Base-by-base conservation (phyloP, 2,329 filamentous ascomycete species). In the Dryadomyces quercivorus region DNA sequence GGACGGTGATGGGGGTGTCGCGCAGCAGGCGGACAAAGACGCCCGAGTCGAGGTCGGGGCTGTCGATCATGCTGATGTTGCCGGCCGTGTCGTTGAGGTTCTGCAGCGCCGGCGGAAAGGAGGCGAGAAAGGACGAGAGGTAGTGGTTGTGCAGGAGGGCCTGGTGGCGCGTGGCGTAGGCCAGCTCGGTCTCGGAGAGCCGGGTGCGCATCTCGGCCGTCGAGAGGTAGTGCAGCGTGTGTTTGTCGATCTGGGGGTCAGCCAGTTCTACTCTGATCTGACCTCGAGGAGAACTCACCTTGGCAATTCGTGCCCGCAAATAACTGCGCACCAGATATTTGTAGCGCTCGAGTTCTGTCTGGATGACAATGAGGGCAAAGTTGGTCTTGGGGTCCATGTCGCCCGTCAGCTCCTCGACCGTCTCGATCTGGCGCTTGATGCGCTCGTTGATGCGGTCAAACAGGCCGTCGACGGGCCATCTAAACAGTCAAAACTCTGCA, bases 261-360 rank as follows among this genome's bases (percentile, higher is more conserved):
- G 15, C 22, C 38, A 20, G 38, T 40, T 26, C 53, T 8, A 31
- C 4, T 43, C 36, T 53, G 18, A 5, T n/a, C 5, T n/a, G n/a
- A n/a, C n/a, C n/a, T n/a, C n/a, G n/a, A n/a, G n/a, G n/a, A n/a
- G 8, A 13, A 21, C 48, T 15, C 71, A 88, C 87, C 78, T 98
- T 97, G 53, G 87, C 82, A 55, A 97, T 83, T n/a, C 93, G 78
- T 10, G 87, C 84, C 53, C 94, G 79, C 55, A 98, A 70, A 60
- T 92, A 85, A 60, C 86, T 86, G 57, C 93, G 79, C 18, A 97
- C 80, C 21, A 98, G 76, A 65, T 90, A 98, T 71, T 95, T 95
- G 70, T 88, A 94, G 48, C 93, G 78, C 67, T 96, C 91, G 54
- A 98, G 80, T 71, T 98, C 93, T 7, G 94, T 97, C 73, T 98